phyloP scores from a whole-genome alignment of 331 rosid genomes.

The Erythrophleum ivorense region DNA sequence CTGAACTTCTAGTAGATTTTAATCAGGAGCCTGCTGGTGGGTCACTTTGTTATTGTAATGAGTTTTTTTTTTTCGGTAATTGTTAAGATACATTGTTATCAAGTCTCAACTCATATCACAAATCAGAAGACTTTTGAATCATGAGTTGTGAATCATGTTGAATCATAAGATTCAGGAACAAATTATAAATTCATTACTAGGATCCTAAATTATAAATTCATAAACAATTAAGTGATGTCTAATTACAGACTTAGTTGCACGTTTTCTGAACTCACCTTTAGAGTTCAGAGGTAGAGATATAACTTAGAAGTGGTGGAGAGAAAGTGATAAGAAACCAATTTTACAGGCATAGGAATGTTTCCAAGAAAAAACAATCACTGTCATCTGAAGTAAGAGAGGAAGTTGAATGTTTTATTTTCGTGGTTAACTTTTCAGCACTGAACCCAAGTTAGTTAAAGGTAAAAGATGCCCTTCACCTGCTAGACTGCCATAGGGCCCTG shows the following conservation, averaged over 20 bases:
- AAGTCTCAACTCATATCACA: neutral
- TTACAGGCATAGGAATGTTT: neutral
- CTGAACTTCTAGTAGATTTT: neutral
- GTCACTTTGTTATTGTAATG: neutral
- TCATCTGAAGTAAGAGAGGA: neutral
- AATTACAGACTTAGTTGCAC: neutral
- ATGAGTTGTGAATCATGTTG: neutral
- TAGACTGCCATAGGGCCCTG: neutral
- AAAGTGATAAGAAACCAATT: neutral
- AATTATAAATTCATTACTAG: neutral
- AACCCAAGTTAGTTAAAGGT: neutral
- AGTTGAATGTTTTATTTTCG: neutral
- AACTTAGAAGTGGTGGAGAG: neutral
- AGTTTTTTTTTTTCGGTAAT: neutral
- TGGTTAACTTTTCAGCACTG: neutral
- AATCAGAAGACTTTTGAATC: neutral
- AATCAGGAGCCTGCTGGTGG: neutral
- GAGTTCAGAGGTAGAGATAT: neutral
- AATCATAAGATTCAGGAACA: neutral
- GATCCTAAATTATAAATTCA: neutral
- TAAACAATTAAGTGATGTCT: neutral
- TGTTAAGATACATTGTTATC: neutral
- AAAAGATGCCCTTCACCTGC: neutral
- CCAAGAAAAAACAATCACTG: neutral
- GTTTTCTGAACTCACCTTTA: neutral